Base-by-base conservation (phyloP, 1,284 basidiomycete genomes). In the Ustilago crameri region DNA sequence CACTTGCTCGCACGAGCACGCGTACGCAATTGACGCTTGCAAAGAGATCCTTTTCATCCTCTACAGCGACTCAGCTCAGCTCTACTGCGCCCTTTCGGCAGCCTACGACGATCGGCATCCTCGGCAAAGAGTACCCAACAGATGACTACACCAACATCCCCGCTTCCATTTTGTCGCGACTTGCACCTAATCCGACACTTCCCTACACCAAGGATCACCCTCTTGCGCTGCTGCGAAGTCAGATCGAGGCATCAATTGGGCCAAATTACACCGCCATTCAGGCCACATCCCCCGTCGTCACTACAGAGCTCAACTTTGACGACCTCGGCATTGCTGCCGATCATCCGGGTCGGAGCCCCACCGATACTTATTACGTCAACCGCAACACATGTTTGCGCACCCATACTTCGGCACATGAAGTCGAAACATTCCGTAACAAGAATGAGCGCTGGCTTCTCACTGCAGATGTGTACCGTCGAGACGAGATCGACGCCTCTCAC, bases 291-390 rank as follows among this genome's bases (percentile, higher is more conserved):
- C 93, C 96, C 0, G 86, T 98, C 52, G 96, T 98, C 52, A 90
- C 93, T 0, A 92, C 94, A 2, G 87, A 87, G 79, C 89, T 95
- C 84, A 99, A 99, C 86, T 99, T 99, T 84, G 96, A 98, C 84
- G 92, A 95, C 75, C 89, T 99, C 22, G 93, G 93, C 15, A 98
- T 99, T 84, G 90, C 95, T 0, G 80, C 86, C 5, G 93, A 98
- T 85, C 96, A 99, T 82, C 95, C 95, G 1, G 96, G 96, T 2
- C 89, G 96, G 56, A 88, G 90, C 20, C 86, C 89, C 46, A 92
- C 92, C 24, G 96, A 99, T 85, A 93, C 91, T 76, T 99, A 99
- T 87, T 99, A 98, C 84, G 86, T 98, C 76, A 98, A 98, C 86
- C 88, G 88, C 73, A 86, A 89, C 74, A 87, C 91, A 72, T 95